Conservation (phyloP, 352 stramenopile genomes). For the Globisporangium solare region DNA sequence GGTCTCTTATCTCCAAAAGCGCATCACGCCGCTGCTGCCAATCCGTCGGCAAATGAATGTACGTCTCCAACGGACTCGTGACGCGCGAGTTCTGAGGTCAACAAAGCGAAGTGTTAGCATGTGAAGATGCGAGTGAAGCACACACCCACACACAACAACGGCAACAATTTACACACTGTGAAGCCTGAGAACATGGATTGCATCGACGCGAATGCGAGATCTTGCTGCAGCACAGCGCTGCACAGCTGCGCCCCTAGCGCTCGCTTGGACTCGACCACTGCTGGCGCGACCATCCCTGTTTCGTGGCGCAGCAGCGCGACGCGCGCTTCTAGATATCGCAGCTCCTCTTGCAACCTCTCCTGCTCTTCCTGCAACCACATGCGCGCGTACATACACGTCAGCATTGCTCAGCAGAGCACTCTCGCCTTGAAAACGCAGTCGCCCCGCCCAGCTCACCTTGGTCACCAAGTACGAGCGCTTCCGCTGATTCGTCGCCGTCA, state of each 20-base stretch:
- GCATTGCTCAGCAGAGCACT: neutral
- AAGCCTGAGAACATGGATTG: constrained; percentile 34
- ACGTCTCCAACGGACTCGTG: constrained; percentile 28
- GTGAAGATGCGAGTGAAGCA: too few relatives aligned
- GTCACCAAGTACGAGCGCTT: neutral
- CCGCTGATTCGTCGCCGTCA: neutral
- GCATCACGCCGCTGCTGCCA: constrained; percentile 23
- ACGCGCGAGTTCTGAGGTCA: constrained; percentile 13
- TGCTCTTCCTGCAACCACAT: constrained; percentile 28
- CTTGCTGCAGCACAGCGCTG: constrained; percentile 21
- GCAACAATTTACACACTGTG: constrained; percentile 3
- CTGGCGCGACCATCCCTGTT: neutral
- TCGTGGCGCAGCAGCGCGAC: constrained; percentile 12
- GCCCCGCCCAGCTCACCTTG: neutral
- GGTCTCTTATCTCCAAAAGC: constrained; percentile 23
- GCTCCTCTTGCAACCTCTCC: constrained; percentile 20
- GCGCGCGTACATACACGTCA: too few relatives aligned
- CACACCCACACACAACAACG: too few relatives aligned
- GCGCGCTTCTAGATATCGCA: constrained; percentile 29
- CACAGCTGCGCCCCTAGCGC: constrained; percentile 14
- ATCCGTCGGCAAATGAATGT: constrained; percentile 33
- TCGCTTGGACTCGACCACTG: constrained; percentile 1
- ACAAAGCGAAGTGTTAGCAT: neutral
- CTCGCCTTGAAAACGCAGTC: too few relatives aligned
- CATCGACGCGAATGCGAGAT: constrained; percentile 22